Conservation (phyloP, 129 eudicot genomes). For the Artemisia argyi region DNA sequence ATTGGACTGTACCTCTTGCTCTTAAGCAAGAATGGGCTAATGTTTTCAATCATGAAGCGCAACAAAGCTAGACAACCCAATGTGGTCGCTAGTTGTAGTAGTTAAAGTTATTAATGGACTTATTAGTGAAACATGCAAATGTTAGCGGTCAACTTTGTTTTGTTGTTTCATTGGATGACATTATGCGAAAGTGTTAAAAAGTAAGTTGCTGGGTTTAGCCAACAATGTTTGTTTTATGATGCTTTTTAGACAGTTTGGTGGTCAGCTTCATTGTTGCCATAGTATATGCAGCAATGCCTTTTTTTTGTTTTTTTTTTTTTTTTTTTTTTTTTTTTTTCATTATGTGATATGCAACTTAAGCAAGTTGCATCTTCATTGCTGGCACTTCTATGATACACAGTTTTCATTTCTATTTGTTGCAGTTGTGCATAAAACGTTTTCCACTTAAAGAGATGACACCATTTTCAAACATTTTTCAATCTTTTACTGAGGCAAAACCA, state of each 20-base stretch:
- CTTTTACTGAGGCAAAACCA: too few species aligned
- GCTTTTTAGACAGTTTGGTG: slow-evolving; percentile 2
- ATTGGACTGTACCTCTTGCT: slow-evolving; percentile 31
- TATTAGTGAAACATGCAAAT: slow-evolving; percentile 18
- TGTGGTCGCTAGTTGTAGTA: slow-evolving; percentile 1
- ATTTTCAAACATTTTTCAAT: too few species aligned
- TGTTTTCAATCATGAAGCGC: slow-evolving; percentile 36
- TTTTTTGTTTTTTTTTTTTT: too few species aligned
- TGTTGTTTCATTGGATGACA: slow-evolving; percentile 14
- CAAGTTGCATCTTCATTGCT: too few species aligned
- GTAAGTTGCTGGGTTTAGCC: background rate
- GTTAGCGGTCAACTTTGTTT: slow-evolving; percentile 3
- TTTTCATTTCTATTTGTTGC: too few species aligned
- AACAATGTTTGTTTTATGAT: background rate
- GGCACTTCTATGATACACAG: too few species aligned
- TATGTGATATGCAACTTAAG: background rate
- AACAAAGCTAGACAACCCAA: slow-evolving; percentile 14
- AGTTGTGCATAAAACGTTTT: too few species aligned
- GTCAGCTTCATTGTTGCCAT: background rate
- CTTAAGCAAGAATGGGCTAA: slow-evolving; percentile 48
- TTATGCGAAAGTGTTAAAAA: background rate
- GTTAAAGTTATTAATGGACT: slow-evolving; percentile 1
- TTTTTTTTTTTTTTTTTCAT: too few species aligned
- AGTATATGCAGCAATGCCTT: background rate
- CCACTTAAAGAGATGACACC: too few species aligned